phyloP scores from a whole-genome alignment of 78 protist genomes.

The Dictyostelium purpureum region DNA sequence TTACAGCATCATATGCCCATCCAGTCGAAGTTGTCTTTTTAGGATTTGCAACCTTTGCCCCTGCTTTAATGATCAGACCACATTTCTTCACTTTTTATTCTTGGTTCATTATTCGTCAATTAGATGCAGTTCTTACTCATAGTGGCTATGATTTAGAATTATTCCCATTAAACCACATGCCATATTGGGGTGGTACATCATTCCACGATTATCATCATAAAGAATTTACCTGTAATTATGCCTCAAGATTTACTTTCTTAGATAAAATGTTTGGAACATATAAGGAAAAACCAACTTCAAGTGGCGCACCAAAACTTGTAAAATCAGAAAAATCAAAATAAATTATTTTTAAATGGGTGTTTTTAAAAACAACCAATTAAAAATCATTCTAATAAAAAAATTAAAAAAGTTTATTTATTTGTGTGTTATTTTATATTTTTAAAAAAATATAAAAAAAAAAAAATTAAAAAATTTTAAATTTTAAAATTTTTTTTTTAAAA shows the following conservation, averaged over 20 bases:
- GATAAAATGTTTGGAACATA: constrained; percentile 34
- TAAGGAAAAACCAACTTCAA: constrained; percentile 35
- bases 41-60: constrained; percentile 61
- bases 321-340: not conserved
- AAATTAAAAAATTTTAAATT: too few relatives aligned
- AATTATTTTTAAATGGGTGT: too few relatives aligned
- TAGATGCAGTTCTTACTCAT: constrained; percentile 60
- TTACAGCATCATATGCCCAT: constrained; percentile 68
- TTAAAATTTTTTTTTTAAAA: too few relatives aligned
- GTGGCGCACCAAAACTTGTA: too few relatives aligned
- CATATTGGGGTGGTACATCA: constrained; percentile 39
- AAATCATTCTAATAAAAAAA: too few relatives aligned
- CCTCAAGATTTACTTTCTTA: constrained; percentile 34
- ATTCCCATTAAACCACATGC: constrained; percentile 45
- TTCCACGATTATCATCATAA: constrained; percentile 78
- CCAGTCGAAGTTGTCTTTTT: constrained; percentile 59
- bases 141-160: constrained; percentile 57
- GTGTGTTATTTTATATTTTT: too few relatives aligned
- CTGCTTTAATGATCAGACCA: constrained; percentile 43
- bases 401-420: too few relatives aligned
- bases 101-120: constrained; percentile 55
- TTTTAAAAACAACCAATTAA: too few relatives aligned
- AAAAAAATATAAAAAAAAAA: too few relatives aligned
- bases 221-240: constrained; percentile 59
- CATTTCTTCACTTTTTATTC: constrained; percentile 42